A percentile compares a stretch with the other conserved stretches of the same genome.
phyloP scores from a whole-genome alignment of 495 filamentous ascomycete genomes.

The Coniosporium apollinis region DNA sequence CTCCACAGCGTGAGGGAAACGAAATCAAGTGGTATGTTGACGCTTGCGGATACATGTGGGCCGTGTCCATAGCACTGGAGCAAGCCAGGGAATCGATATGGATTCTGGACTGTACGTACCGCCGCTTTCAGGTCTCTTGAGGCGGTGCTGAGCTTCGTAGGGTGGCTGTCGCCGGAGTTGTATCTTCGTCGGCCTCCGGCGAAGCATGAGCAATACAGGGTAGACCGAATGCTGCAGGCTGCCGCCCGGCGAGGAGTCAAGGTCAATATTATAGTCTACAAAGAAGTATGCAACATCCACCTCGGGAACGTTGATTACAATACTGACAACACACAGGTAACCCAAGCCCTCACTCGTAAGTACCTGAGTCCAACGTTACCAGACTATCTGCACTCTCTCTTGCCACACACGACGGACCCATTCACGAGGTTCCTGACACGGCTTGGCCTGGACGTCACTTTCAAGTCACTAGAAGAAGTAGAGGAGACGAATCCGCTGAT shows the following conservation, averaged over 20 bases:
- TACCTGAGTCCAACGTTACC: constrained; percentile 27
- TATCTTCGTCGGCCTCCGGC: constrained; percentile 78
- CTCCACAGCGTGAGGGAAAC: constrained; percentile 45
- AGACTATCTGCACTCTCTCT: constrained; percentile 27
- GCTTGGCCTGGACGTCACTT: constrained; percentile 26
- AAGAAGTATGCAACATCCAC: constrained; percentile 57
- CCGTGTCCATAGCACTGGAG: constrained; percentile 71
- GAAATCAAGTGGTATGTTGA: constrained; percentile 87
- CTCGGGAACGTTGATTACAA: too few species aligned
- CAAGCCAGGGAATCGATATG: constrained; percentile 70
- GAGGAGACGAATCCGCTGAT: constrained; percentile 29
- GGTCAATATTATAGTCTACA: constrained; percentile 87
- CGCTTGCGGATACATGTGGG: constrained; percentile 82
- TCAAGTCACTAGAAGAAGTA: constrained; percentile 26
- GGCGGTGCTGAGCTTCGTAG: constrained; percentile 15
- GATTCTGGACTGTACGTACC: constrained; percentile 64
- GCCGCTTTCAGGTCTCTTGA: neutral
- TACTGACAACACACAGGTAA: constrained; percentile 30
- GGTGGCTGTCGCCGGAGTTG: constrained; percentile 82
- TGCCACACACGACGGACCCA: constrained; percentile 22
- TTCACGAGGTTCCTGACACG: constrained; percentile 19
- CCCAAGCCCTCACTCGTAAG: constrained; percentile 72
- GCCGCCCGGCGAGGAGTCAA: constrained; percentile 79
- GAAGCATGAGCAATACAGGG: constrained; percentile 65
- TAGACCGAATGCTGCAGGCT: constrained; percentile 76